phyloP scores from a whole-genome alignment of 2,329 filamentous ascomycete species.

The Beauveria brongniartii region DNA sequence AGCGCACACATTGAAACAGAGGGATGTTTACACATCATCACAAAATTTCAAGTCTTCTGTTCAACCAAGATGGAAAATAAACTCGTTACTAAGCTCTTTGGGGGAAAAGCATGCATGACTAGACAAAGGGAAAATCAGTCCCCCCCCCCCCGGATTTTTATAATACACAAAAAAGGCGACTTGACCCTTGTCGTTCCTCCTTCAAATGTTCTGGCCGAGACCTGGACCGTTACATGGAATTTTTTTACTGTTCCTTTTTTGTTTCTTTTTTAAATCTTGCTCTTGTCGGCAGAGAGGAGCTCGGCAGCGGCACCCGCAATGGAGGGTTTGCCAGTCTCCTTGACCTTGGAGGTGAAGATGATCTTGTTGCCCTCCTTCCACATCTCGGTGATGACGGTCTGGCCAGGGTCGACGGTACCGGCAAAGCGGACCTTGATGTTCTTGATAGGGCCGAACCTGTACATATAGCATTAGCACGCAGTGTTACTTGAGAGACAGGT shows the following conservation, averaged over 20 bases:
- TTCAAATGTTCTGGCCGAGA: background rate
- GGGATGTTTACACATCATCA: background rate
- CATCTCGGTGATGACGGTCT: constrained; percentile 91
- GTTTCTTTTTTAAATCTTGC: constrained; percentile 18
- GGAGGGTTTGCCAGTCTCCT: constrained; percentile 85
- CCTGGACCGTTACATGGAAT: background rate
- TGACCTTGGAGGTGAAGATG: constrained; percentile 79
- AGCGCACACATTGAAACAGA: background rate
- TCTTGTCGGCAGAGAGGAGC: constrained; percentile 39
- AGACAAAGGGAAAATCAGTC: background rate
- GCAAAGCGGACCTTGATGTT: constrained; percentile 92
- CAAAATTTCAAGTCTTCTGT: too few relatives aligned
- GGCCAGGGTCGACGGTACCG: constrained; percentile 73
- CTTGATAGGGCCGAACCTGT: constrained; percentile 65
- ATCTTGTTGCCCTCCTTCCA: constrained; percentile 79
- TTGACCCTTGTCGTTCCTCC: background rate
- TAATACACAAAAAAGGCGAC: constrained; percentile 2
- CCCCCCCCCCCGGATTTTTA: background rate
- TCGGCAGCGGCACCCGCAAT: constrained; percentile 77
- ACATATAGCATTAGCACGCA: background rate
- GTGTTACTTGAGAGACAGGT: background rate
- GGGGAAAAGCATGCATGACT: background rate
- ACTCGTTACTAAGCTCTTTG: constrained; percentile 5
- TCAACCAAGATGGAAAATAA: background rate
- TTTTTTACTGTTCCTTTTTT: background rate